Evolutionary conservation across 1,139 yeast genomes (phyloP).

Genomic region (Blastobotrys ciferrii): DNA sequence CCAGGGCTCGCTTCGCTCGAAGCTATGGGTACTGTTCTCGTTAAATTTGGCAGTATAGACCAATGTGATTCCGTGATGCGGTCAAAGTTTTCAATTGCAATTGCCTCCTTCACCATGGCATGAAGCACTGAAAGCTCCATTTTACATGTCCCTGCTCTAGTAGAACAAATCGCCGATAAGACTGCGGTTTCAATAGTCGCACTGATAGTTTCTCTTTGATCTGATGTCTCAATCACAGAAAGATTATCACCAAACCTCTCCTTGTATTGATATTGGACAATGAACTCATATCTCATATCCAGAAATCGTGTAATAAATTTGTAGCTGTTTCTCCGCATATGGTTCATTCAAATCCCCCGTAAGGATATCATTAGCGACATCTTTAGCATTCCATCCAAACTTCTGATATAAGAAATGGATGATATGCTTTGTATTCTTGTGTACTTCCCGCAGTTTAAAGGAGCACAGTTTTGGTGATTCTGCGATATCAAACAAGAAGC

Average conservation of each 20-base stretch:
- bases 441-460: slow-evolving; percentile 4
- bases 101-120: slow-evolving; percentile 46
- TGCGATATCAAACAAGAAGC: slow-evolving; percentile 12
- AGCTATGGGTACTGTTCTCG: no score
- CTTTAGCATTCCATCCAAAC: slow-evolving; percentile 14
- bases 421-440: slow-evolving; percentile 13
- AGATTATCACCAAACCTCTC: slow-evolving; percentile 29
- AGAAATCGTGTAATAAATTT: slow-evolving; percentile 23
- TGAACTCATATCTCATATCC: slow-evolving; percentile 25
- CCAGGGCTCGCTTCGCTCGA: no score
- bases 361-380: slow-evolving; percentile 13
- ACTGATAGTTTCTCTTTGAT: slow-evolving; percentile 33
- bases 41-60: slow-evolving; percentile 35
- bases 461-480: slow-evolving; percentile 13
- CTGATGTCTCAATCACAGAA: slow-evolving; percentile 25
- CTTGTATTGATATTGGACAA: slow-evolving; percentile 30
- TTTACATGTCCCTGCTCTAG: slow-evolving; percentile 56
- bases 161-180: slow-evolving; percentile 53
- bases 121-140: slow-evolving; percentile 50
- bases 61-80: slow-evolving; percentile 29
- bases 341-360: slow-evolving; percentile 12
- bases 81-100: slow-evolving; percentile 28
- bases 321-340: slow-evolving; percentile 20
- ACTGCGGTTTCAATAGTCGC: slow-evolving; percentile 47
- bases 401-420: slow-evolving; percentile 14